phyloP scores from a whole-genome alignment of 2,329 filamentous ascomycete genomes.

The Daldinia sp. region DNA sequence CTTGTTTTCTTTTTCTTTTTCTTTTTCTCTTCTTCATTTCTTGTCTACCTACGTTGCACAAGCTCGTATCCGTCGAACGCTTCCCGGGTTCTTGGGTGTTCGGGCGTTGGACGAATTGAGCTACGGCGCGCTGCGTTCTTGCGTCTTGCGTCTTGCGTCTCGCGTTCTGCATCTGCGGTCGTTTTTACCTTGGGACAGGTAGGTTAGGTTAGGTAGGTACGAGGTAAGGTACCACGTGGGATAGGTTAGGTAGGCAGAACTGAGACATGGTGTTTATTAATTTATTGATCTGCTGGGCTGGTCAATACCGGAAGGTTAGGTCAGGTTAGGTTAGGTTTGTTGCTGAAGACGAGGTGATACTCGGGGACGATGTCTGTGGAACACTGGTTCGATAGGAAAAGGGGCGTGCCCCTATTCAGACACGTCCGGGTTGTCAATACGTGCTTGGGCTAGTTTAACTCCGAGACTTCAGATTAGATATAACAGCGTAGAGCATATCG shows the following conservation, averaged over 20 bases:
- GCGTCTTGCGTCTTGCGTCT: not conserved
- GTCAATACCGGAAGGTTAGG: not conserved
- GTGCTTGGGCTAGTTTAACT: not conserved
- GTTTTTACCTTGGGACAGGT: not conserved
- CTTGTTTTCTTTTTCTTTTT: slow-evolving; percentile 6
- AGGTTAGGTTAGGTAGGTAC: not conserved
- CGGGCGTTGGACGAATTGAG: not conserved
- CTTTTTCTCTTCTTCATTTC: not conserved
- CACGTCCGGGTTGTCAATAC: not conserved
- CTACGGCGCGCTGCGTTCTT: slow-evolving; percentile 2
- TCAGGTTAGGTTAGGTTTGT: not conserved
- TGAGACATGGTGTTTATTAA: slow-evolving; percentile 5
- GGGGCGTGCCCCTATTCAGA: not conserved
- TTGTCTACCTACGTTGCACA: slow-evolving; percentile 3
- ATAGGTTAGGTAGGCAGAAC: not conserved
- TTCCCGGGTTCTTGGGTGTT: slow-evolving; percentile 10
- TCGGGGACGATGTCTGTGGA: not conserved
- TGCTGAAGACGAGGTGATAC: slow-evolving; percentile 16
- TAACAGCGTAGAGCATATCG: not conserved
- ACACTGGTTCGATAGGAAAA: not conserved
- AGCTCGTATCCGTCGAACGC: slow-evolving; percentile 19
- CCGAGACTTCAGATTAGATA: not conserved
- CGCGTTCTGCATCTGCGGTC: not conserved
- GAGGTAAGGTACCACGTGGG: slow-evolving; percentile 12
- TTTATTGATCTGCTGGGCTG: not conserved